phyloP scores from a whole-genome alignment of 768 basidiomycete species.

The Suillus plorans region DNA sequence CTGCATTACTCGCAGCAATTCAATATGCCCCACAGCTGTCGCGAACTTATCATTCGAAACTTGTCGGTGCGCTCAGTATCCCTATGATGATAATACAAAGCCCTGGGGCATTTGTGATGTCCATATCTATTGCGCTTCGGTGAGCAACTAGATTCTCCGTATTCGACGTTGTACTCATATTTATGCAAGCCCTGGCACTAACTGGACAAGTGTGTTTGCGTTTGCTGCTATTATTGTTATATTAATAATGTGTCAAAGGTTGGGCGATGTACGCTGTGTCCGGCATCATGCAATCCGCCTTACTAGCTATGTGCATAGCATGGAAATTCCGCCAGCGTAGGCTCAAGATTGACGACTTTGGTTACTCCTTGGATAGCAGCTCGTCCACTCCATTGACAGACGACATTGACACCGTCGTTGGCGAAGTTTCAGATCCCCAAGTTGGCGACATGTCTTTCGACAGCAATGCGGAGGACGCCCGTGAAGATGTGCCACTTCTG shows the following conservation, averaged over 20 bases:
- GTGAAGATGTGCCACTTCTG: neutral
- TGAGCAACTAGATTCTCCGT: conserved; percentile 26
- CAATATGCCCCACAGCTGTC: conserved; percentile 90
- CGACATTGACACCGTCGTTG: neutral
- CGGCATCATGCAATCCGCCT: conserved; percentile 78
- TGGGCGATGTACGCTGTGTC: conserved; percentile 83
- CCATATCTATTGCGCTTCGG: conserved; percentile 73
- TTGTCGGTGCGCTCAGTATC: conserved; percentile 92
- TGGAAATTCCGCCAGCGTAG: conserved; percentile 81
- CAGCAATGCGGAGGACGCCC: neutral
- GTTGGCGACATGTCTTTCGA: neutral
- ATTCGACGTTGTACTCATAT: conserved; percentile 6
- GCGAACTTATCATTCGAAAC: conserved; percentile 72
- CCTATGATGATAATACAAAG: conserved; percentile 96
- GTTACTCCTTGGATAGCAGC: conserved; percentile 45
- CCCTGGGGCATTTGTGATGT: conserved; percentile 88
- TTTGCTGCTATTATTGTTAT: neutral
- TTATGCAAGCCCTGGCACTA: conserved; percentile 62
- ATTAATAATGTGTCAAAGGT: conserved; percentile 38
- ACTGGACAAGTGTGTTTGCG: conserved; percentile 71
- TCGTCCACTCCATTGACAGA: neutral
- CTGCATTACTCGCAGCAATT: conserved; percentile 72
- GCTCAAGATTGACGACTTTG: conserved; percentile 88
- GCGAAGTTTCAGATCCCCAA: neutral
- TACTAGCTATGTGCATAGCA: conserved; percentile 81